Evolutionary conservation across 495 filamentous ascomycete species (phyloP).

Genomic region (Penicillium canariense): DNA sequence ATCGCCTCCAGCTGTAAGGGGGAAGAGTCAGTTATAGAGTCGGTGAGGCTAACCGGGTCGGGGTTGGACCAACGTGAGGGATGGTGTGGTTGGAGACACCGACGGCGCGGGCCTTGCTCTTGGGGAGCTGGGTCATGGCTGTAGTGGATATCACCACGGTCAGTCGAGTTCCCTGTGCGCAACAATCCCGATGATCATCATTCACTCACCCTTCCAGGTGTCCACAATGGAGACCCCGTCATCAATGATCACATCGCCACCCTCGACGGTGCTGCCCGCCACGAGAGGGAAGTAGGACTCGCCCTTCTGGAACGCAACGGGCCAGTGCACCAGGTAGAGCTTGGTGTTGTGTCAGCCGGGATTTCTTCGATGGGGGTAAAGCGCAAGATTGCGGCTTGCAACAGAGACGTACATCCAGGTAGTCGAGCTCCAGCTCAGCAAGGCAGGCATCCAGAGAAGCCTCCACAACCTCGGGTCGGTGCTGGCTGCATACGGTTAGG

Average conservation of each 20-base stretch:
- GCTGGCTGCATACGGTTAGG: constrained; percentile 31
- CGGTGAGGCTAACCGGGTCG: neutral
- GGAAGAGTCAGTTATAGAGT: constrained; percentile 1
- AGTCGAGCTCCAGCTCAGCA: constrained; percentile 48
- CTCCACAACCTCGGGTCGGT: constrained; percentile 46
- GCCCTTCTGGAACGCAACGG: constrained; percentile 47
- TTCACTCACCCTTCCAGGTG: constrained; percentile 45
- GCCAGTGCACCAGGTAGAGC: constrained; percentile 55
- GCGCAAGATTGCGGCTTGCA: neutral
- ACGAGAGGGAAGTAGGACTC: constrained; percentile 44
- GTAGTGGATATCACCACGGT: neutral
- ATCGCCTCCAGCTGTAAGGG: constrained; percentile 44
- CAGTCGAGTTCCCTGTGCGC: neutral
- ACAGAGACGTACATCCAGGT: constrained; percentile 40
- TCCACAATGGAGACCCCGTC: constrained; percentile 49
- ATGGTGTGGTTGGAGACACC: constrained; percentile 53
- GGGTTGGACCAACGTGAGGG: constrained; percentile 37
- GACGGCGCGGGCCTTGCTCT: constrained; percentile 48
- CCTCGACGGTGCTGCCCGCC: constrained; percentile 33
- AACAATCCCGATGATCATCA: neutral
- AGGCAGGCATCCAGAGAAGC: constrained; percentile 46
- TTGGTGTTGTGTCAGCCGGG: constrained; percentile 1
- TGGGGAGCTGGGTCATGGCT: constrained; percentile 52
- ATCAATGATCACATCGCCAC: constrained; percentile 44
- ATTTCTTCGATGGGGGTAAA: neutral